These are phyloP conservation scores for Globisporangium paddicum DNA, from an alignment of 352 stramenopile genomes.

Conservation along the genomic window DNA sequence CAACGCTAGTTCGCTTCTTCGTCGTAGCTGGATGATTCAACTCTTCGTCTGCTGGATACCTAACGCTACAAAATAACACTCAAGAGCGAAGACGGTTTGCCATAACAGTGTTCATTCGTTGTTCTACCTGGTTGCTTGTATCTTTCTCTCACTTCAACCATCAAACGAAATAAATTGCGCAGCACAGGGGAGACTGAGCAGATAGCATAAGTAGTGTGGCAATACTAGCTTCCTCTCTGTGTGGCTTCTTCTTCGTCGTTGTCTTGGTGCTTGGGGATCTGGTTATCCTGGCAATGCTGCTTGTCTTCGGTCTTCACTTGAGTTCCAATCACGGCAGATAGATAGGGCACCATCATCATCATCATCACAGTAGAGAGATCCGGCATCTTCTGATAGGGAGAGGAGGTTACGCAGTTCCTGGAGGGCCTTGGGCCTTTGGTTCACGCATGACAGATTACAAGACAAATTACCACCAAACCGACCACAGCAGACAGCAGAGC, in stretches of 20 bases:
- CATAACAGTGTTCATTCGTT: constrained; percentile 2
- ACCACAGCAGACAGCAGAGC: constrained; percentile 15
- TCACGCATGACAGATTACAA: constrained; percentile 21
- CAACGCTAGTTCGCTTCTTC: background rate
- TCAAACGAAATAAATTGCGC: background rate
- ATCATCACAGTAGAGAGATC: constrained; percentile 12
- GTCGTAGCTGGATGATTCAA: background rate
- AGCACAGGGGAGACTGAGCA: constrained; percentile 1
- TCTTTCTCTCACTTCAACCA: constrained; percentile 1
- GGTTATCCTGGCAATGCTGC: background rate
- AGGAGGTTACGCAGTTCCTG: constrained; percentile 42
- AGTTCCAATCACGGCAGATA: constrained; percentile 9
- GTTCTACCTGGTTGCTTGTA: constrained; percentile 1
- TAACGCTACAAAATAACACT: constrained; percentile 10
- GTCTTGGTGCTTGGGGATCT: background rate
- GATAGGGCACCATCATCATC: constrained; percentile 9
- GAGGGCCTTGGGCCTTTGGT: constrained; percentile 55
- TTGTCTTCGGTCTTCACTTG: constrained; percentile 9
- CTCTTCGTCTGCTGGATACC: background rate
- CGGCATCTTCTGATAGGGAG: constrained; percentile 9
- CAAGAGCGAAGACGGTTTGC: constrained; percentile 1
- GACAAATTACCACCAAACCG: constrained; percentile 23
- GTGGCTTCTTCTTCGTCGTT: background rate
- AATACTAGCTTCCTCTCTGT: constrained; percentile 5
- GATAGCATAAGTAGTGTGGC: background rate